Evolutionary conservation across 768 basidiomycete species (phyloP).

Genomic region (Mycena maculata): DNA sequence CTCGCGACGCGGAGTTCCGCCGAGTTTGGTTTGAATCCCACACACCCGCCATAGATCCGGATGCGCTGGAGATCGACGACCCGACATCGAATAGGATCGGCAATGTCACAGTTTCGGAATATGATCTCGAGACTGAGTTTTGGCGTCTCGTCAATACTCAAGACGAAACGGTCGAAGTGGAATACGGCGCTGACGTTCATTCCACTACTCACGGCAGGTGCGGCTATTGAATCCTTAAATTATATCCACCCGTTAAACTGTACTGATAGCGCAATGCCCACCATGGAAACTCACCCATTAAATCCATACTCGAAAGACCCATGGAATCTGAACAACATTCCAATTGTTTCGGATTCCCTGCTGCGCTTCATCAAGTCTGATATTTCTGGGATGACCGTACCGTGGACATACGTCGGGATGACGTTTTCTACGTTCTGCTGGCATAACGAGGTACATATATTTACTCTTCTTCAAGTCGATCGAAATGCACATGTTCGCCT

Average conservation of each 20-base stretch:
- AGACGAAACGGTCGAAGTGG: constrained; percentile 94
- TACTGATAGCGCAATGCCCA: constrained; percentile 88
- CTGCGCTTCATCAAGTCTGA: constrained; percentile 98
- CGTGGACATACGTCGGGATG: constrained; percentile 99
- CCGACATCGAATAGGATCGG: constrained; percentile 67
- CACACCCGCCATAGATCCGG: constrained; percentile 58
- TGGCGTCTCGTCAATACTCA: constrained; percentile 95
- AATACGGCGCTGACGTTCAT: constrained; percentile 99
- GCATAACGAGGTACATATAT: constrained; percentile 89
- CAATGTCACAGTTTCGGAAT: constrained; percentile 80
- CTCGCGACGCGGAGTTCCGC: constrained; percentile 90
- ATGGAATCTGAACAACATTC: constrained; percentile 98
- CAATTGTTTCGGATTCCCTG: constrained; percentile 91
- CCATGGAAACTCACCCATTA: constrained; percentile 92
- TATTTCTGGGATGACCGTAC: constrained; percentile 99
- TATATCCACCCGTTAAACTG: constrained; percentile 9
- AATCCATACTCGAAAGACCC: constrained; percentile 89
- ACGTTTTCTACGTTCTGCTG: constrained; percentile 99
- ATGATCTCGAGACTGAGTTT: constrained; percentile 94
- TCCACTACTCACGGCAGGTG: constrained; percentile 98
- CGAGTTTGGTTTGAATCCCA: constrained; percentile 89
- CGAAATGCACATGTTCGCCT: constrained; percentile 34
- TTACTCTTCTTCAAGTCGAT: constrained; percentile 22
- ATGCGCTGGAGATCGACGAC: constrained; percentile 54
- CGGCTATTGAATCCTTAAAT: constrained; percentile 31